Percentiles rank a stretch among this genome's conserved stretches.
Evolutionary conservation across 768 basidiomycete species (phyloP).

Genomic region (Lentinula guzmanii): DNA sequence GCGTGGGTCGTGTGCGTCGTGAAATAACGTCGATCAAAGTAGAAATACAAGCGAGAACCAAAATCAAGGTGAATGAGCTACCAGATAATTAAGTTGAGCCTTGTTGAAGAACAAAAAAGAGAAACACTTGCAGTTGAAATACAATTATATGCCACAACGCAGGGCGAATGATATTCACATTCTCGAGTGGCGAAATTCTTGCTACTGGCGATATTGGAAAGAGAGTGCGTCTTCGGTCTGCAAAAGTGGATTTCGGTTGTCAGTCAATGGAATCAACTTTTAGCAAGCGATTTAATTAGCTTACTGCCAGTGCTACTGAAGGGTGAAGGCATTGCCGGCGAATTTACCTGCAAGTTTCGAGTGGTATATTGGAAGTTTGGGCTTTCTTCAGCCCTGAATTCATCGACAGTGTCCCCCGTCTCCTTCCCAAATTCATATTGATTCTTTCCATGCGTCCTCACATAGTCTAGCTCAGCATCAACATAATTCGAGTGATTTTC

Average conservation of each 20-base stretch:
- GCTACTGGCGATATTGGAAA: not conserved
- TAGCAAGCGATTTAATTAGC: not conserved
- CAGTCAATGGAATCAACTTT: not conserved
- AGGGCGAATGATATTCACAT: not conserved
- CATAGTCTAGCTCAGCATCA: not conserved
- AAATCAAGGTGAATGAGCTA: slow-evolving; percentile 38
- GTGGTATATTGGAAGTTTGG: not conserved
- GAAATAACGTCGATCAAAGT: slow-evolving; percentile 44
- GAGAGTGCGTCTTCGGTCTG: not conserved
- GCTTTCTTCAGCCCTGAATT: not conserved
- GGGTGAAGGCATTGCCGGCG: not conserved
- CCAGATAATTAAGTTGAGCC: slow-evolving; percentile 11
- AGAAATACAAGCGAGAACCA: slow-evolving; percentile 43
- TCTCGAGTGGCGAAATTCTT: not conserved
- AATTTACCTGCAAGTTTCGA: not conserved
- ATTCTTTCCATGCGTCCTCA: not conserved
- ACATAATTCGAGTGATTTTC: not conserved
- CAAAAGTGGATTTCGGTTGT: not conserved
- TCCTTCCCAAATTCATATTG: not conserved
- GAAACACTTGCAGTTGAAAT: slow-evolving; percentile 45
- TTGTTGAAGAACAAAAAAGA: not conserved
- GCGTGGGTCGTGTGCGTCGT: slow-evolving; percentile 30
- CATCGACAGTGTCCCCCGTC: not conserved
- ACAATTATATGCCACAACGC: slow-evolving; percentile 42
- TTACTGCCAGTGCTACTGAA: not conserved